Evolutionary conservation across 2,329 filamentous ascomycete species (phyloP).

Genomic region (Cercospora sojina): DNA sequence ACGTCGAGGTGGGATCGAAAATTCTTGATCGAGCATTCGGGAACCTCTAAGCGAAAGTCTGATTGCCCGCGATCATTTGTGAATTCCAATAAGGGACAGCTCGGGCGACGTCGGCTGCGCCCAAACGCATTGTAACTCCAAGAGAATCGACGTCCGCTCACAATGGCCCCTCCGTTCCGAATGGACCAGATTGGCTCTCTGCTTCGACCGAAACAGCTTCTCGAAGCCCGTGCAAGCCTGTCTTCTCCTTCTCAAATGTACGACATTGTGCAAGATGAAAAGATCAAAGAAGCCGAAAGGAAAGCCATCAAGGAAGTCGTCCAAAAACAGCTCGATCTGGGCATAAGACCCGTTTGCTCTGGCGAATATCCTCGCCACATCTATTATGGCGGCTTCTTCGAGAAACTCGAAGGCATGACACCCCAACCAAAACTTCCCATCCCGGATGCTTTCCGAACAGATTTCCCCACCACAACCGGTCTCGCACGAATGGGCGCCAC

Average conservation of each 20-base stretch:
- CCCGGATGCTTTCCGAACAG: slow-evolving; percentile 27
- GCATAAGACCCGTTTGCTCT: slow-evolving; percentile 62
- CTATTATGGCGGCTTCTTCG: slow-evolving; percentile 33
- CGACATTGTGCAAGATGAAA: slow-evolving; percentile 19
- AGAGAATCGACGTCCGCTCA: not conserved
- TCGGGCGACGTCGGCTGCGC: not conserved
- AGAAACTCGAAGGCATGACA: slow-evolving; percentile 27
- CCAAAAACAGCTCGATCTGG: slow-evolving; percentile 60
- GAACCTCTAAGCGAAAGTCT: not conserved
- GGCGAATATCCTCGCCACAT: slow-evolving; percentile 58
- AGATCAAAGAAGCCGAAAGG: slow-evolving; percentile 62
- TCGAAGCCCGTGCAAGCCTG: slow-evolving; percentile 52
- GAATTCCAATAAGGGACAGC: not conserved
- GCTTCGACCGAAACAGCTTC: slow-evolving; percentile 61
- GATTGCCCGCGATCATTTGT: not conserved
- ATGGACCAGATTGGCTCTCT: slow-evolving; percentile 71
- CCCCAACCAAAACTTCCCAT: slow-evolving; percentile 19
- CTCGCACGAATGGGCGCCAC: slow-evolving; percentile 23
- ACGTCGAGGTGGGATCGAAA: not conserved
- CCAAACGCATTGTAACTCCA: not conserved
- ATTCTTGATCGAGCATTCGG: not conserved
- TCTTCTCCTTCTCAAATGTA: slow-evolving; percentile 56
- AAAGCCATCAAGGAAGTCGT: slow-evolving; percentile 64
- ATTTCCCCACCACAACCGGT: slow-evolving; percentile 28
- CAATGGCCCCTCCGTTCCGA: slow-evolving; percentile 57